Percentiles rank a stretch among this genome's conserved stretches.
Evolutionary conservation across 495 filamentous ascomycete genomes (phyloP).

Genomic region (Penicillium argentinense): DNA sequence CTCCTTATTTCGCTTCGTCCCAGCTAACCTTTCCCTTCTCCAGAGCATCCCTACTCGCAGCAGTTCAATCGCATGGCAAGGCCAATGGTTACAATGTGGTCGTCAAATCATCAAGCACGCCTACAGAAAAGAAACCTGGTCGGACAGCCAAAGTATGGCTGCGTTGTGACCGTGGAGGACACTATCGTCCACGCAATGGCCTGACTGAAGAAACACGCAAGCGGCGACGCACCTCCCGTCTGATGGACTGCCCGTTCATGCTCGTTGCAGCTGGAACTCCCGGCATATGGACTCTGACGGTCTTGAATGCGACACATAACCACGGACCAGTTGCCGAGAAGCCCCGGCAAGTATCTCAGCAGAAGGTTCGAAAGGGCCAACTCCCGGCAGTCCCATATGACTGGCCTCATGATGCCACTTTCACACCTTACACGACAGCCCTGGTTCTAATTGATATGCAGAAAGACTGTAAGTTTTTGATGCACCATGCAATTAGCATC

Average conservation of each 20-base stretch:
- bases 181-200: constrained; percentile 50
- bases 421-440: constrained; percentile 59
- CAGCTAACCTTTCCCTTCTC: constrained; percentile 1
- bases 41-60: constrained; percentile 39
- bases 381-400: constrained; percentile 54
- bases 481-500: background rate
- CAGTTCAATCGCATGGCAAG: constrained; percentile 48
- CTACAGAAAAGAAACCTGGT: constrained; percentile 49
- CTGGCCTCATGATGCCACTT: constrained; percentile 62
- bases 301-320: constrained; percentile 46
- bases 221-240: constrained; percentile 43
- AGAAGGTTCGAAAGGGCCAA: constrained; percentile 48
- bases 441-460: constrained; percentile 74
- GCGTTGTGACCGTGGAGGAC: constrained; percentile 51
- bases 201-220: constrained; percentile 51
- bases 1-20: background rate
- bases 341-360: constrained; percentile 40
- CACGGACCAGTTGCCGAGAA: constrained; percentile 46
- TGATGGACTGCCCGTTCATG: constrained; percentile 52
- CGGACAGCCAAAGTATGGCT: constrained; percentile 50
- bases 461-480: constrained; percentile 58
- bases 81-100: constrained; percentile 49
- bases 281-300: constrained; percentile 46
- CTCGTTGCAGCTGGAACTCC: constrained; percentile 46
- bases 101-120: constrained; percentile 48